These are phyloP conservation scores for Phaeodactylum tricornutum DNA, from an alignment of 108 stramenopile species.

Conservation along the genomic window DNA sequence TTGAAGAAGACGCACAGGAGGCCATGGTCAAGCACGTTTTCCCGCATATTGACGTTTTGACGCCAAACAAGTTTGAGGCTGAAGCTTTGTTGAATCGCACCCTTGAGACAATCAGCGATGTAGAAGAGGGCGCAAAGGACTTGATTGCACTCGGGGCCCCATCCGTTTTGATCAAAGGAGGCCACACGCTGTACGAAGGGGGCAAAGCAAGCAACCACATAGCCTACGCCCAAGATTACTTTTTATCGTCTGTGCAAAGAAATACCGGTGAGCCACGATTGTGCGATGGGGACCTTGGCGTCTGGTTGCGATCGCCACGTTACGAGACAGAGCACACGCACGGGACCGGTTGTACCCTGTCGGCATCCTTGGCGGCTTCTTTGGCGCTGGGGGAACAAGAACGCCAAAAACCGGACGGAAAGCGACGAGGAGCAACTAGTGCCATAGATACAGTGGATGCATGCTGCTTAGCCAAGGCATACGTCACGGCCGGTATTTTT, in stretches of 20 bases:
- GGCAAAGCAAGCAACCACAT: conserved; percentile 1
- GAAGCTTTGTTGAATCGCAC: conserved; percentile 63
- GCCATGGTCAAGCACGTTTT: conserved; percentile 69
- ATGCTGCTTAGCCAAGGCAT: conserved; percentile 75
- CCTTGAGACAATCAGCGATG: conserved; percentile 47
- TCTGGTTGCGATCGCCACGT: conserved; percentile 61
- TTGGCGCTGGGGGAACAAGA: conserved; percentile 62
- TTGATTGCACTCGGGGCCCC: conserved; percentile 52
- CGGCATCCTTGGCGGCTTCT: conserved; percentile 79
- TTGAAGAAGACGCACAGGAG: conserved; percentile 63
- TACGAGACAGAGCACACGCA: conserved; percentile 70
- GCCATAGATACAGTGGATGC: conserved; percentile 64
- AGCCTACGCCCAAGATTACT: conserved; percentile 65
- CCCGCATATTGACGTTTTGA: conserved; percentile 71
- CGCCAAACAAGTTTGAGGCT: conserved; percentile 91
- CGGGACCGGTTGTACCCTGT: conserved; percentile 88
- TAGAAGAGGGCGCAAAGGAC: conserved; percentile 68
- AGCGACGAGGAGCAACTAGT: conserved; percentile 30
- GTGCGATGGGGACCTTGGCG: conserved; percentile 61
- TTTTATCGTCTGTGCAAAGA: conserved; percentile 23
- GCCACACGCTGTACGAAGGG: conserved; percentile 45
- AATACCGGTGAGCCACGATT: conserved; percentile 31
- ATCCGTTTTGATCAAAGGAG: conserved; percentile 89
- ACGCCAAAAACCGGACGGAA: conserved; percentile 17
- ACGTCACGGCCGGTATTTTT: conserved; percentile 72